A percentile compares a stretch with the other conserved stretches of the same genome.
Conservation (phyloP, 176 grass and related monocot species). For the Bromus sterilis region DNA sequence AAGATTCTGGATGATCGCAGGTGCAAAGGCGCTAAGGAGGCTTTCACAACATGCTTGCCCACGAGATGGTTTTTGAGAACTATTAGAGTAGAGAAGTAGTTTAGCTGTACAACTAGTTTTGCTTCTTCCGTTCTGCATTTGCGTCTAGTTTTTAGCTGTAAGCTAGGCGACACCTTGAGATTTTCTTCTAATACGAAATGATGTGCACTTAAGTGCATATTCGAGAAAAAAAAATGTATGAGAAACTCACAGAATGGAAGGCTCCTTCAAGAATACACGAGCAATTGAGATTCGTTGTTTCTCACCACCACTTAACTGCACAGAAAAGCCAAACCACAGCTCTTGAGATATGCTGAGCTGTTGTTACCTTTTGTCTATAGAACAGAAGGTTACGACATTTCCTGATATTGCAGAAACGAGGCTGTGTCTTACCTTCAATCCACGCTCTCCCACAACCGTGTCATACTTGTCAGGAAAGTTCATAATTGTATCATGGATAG, state of each 20-base stretch:
- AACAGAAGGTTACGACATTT: not conserved
- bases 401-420: not conserved
- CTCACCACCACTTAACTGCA: constrained; percentile 94
- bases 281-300: constrained; percentile 97
- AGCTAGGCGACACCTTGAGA: not conserved
- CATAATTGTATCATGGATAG: constrained; percentile 90
- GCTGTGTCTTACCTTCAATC: constrained; percentile 67
- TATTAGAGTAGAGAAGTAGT: too few relatives aligned
- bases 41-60: not conserved
- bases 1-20: not conserved
- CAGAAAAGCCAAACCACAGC: not conserved
- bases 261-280: constrained; percentile 94
- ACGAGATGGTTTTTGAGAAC: not conserved
- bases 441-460: constrained; percentile 94
- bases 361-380: not conserved
- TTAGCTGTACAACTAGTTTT: not conserved
- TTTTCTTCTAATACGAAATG: not conserved
- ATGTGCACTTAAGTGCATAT: not conserved
- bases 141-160: not conserved
- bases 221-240: not conserved
- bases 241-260: constrained; percentile 75
- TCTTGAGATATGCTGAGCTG: constrained; percentile 14
- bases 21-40: not conserved
- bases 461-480: constrained; percentile 89
- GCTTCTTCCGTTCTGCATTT: not conserved